phyloP scores from a whole-genome alignment of 2,329 filamentous ascomycete genomes.

The Botryotinia calthae region DNA sequence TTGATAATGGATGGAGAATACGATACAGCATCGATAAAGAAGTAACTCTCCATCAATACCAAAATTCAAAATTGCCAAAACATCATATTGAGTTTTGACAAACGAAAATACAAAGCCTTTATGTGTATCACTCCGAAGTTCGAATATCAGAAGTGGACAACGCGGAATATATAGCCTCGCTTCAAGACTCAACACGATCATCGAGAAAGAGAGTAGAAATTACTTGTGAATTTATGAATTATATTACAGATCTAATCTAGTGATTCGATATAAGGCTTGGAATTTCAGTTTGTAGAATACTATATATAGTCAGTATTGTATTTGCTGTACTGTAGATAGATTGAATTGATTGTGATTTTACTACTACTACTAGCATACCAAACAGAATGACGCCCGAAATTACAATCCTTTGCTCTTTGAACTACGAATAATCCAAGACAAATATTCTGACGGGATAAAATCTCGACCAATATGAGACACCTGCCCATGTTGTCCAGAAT shows the following conservation, averaged over 20 bases:
- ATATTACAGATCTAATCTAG: neutral
- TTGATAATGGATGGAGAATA: neutral
- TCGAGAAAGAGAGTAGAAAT: neutral
- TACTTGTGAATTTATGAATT: too few species aligned
- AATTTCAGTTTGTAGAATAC: neutral
- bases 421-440: too few species aligned
- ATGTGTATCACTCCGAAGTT: neutral
- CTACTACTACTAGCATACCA: too few species aligned
- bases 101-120: neutral
- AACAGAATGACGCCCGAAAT: too few species aligned
- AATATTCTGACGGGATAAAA: too few species aligned
- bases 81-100: neutral
- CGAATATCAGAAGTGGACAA: neutral
- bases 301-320: too few species aligned
- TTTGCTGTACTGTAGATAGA: too few species aligned
- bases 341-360: too few species aligned
- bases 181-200: neutral
- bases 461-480: too few species aligned
- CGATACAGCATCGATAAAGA: neutral
- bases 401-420: too few species aligned
- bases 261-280: fast-evolving
- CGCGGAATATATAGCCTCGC: neutral
- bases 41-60: neutral
- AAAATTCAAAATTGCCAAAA: neutral
- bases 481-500: too few species aligned